Conservation (phyloP, 23 red algal genomes). For the Agarophyton chilense region DNA sequence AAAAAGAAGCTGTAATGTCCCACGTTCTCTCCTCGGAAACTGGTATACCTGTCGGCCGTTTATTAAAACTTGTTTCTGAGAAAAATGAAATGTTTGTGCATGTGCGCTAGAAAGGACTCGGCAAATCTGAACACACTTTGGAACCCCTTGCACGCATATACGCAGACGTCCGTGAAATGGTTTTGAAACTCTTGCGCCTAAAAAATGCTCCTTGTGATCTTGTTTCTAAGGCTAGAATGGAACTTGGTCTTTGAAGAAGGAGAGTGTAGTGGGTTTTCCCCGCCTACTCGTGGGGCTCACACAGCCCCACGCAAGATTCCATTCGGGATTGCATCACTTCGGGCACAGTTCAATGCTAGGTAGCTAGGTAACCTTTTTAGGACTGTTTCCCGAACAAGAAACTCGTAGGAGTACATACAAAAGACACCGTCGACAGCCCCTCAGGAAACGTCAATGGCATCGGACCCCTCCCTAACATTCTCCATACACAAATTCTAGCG, state of each 20-base stretch:
- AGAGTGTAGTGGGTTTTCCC: not conserved
- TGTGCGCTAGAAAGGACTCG: not conserved
- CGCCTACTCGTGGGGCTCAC: too few relatives aligned
- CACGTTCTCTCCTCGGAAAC: not conserved
- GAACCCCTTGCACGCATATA: not conserved
- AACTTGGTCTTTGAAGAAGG: not conserved
- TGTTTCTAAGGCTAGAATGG: not conserved
- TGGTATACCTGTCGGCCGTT: not conserved
- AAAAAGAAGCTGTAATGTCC: not conserved
- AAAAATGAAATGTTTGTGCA: not conserved
- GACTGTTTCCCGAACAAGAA: too few relatives aligned
- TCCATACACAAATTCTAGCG: too few relatives aligned
- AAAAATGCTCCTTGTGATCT: not conserved
- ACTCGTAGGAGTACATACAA: too few relatives aligned
- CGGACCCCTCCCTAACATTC: too few relatives aligned
- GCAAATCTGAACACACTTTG: too few relatives aligned
- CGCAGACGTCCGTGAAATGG: not conserved
- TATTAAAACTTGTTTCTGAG: not conserved
- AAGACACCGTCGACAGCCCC: too few relatives aligned
- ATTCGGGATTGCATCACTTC: too few relatives aligned
- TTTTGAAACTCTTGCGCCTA: not conserved
- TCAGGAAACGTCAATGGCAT: too few relatives aligned
- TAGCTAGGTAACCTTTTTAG: too few relatives aligned
- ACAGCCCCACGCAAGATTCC: too few relatives aligned
- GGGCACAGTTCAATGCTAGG: too few relatives aligned